Conservation (phyloP, 768 basidiomycete species). For the Pisolithus albus region DNA sequence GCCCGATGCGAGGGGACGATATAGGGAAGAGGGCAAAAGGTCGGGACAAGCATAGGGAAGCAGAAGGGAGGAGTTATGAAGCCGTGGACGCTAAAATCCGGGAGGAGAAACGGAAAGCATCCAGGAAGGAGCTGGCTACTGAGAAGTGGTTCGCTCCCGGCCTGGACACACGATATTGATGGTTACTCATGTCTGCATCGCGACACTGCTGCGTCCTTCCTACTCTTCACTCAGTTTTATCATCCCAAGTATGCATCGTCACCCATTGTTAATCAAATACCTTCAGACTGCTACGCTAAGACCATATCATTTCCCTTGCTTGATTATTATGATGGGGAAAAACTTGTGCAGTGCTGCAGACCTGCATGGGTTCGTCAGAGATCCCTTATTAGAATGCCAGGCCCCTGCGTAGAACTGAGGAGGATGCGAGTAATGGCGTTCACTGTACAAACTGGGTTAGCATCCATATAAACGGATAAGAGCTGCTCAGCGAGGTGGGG, state of each 20-base stretch:
- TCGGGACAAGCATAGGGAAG: conserved; percentile 16
- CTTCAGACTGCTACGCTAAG: background rate
- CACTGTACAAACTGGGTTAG: conserved; percentile 33
- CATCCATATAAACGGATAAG: background rate
- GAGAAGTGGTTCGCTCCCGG: background rate
- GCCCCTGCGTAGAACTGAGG: conserved; percentile 80
- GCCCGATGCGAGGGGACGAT: conserved; percentile 39
- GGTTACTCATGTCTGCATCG: background rate
- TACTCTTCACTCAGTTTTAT: background rate
- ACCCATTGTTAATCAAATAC: background rate
- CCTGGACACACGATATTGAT: background rate
- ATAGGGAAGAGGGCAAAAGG: conserved; percentile 45
- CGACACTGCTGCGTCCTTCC: background rate
- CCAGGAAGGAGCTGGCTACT: conserved; percentile 9
- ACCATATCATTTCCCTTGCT: background rate
- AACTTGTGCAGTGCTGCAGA: conserved; percentile 11
- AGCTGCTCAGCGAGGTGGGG: background rate
- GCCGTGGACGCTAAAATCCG: conserved; percentile 31
- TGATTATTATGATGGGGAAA: too few species aligned
- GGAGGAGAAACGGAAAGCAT: conserved; percentile 27
- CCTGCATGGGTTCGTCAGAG: conserved; percentile 33
- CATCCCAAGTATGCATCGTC: too few species aligned
- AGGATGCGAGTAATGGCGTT: conserved; percentile 75
- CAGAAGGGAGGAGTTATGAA: conserved; percentile 19
- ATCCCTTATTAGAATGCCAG: conserved; percentile 85